Base-by-base conservation (phyloP, 2,329 filamentous ascomycete genomes). In the Penicillium sp. region DNA sequence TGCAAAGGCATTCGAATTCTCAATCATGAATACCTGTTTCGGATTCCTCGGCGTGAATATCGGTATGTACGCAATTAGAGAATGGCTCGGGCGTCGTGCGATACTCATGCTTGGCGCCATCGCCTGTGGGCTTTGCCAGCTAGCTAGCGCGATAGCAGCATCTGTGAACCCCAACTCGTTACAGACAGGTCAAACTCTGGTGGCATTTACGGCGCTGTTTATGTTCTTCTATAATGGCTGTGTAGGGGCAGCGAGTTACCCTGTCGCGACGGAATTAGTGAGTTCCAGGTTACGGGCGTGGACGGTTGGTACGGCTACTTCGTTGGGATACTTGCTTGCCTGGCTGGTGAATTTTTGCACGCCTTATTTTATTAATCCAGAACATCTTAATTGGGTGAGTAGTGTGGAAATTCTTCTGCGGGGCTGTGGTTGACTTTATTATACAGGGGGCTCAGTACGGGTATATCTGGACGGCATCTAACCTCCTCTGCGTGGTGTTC, bases 1-100 rank as follows among this genome's bases (percentile, higher is more conserved):
- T 23, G 63, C 70, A 23, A 70, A 78, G 20, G 70, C 78, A 1
- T 82, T 82, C 63, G 70, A 75, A 39, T 81, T 75, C 60, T 73
- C 73, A 7, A 74, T 82, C 42, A 76, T 82, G 72, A 78, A 76
- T 52, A 77, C 75, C 3, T 80, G 76, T 46, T 60, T 81, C 17
- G 78, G 78, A 2, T 75, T 81, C 37, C 39, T 80, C 7, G 78
- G 77, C 0, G 76, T 79, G 30, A 78, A 80, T 43, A 47, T 78
- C 20, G 78, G 79, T 34, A 78, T 82, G 54, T 78, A 72, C 56
- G 67, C 75, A 13, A 80, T 81, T 68, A 74, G 76, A 18, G 67
- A 77, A 26, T 63, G 78, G 12, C 68, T 79, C 45, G 78, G 79
- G 0, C 72, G 78, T 2, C 72, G 79, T 6, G 68, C 68, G 2